phyloP scores from a whole-genome alignment of 176 grass and related monocot species.

The Oryza rufipogon region DNA sequence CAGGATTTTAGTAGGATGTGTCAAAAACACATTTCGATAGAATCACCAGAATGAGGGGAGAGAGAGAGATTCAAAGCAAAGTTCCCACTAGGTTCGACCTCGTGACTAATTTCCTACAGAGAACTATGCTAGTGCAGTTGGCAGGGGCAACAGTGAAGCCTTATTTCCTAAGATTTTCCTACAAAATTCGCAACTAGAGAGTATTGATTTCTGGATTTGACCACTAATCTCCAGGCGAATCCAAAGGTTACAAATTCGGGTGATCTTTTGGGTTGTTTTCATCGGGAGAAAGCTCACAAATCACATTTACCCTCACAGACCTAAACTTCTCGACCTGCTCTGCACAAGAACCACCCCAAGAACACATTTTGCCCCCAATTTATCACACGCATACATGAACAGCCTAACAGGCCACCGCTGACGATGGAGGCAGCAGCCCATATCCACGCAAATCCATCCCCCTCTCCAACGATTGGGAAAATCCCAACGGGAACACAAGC shows the following conservation, averaged over 20 bases:
- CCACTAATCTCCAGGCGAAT: background rate
- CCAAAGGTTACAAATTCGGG: background rate
- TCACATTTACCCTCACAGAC: background rate
- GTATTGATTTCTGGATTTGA: background rate
- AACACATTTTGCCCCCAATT: background rate
- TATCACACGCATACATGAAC: background rate
- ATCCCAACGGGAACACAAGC: background rate
- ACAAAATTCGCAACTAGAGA: background rate
- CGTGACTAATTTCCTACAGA: too few relatives aligned
- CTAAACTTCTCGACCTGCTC: background rate
- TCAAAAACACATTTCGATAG: too few relatives aligned
- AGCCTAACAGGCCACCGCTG: background rate
- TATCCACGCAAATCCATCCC: background rate
- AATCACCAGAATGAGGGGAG: too few relatives aligned
- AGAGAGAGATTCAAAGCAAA: too few relatives aligned
- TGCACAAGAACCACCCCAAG: background rate
- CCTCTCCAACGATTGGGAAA: background rate
- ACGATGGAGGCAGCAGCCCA: background rate
- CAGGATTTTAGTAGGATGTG: too few relatives aligned
- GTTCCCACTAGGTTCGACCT: too few relatives aligned
- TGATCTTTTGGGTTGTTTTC: background rate
- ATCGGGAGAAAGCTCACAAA: too few relatives aligned
- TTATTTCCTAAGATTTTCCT: background rate
- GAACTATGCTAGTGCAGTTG: too few relatives aligned
- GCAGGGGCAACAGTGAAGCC: too few relatives aligned